These are phyloP conservation scores for Amanita brunnescens DNA, from an alignment of 768 basidiomycete species.

Conservation along the genomic window DNA sequence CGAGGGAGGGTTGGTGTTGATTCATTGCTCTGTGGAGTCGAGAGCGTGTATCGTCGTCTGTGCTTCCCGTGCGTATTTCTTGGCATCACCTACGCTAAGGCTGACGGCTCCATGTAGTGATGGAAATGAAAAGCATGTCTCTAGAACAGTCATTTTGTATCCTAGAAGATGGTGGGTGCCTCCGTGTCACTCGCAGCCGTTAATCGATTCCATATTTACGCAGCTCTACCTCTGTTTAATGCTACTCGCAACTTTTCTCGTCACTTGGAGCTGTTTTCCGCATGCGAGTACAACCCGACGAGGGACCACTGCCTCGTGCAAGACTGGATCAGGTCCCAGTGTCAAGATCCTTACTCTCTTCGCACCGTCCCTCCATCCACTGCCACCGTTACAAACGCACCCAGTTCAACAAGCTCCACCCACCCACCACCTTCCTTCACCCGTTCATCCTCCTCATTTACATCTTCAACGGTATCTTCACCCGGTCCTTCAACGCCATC, in stretches of 20 bases:
- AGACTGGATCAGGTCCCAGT: conserved; percentile 23
- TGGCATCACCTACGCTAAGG: conserved; percentile 1
- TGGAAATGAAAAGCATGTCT: conserved; percentile 30
- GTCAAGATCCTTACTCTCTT: conserved; percentile 6
- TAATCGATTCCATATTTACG: background rate
- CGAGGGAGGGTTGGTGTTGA: conserved; percentile 37
- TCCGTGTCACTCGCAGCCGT: too few species aligned
- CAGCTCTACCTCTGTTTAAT: conserved; percentile 48
- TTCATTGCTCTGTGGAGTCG: conserved; percentile 46
- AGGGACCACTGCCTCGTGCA: conserved; percentile 29
- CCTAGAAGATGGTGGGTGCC: conserved; percentile 34
- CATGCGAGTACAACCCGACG: conserved; percentile 32
- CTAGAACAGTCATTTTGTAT: conserved; percentile 29
- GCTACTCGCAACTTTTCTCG: conserved; percentile 36
- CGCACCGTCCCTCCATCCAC: background rate
- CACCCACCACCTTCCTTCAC: background rate
- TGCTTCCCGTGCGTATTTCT: conserved; percentile 38
- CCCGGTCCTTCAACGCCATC: conserved; percentile 3
- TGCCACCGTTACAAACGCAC: too few species aligned
- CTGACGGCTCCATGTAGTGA: conserved; percentile 28
- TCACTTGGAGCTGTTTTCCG: conserved; percentile 38
- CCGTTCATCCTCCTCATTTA: background rate
- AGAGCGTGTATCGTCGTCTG: conserved; percentile 45
- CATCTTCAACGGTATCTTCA: conserved; percentile 2
- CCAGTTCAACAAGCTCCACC: background rate